Conservation (phyloP, 768 basidiomycete species). For the Boletus rubropictus region DNA sequence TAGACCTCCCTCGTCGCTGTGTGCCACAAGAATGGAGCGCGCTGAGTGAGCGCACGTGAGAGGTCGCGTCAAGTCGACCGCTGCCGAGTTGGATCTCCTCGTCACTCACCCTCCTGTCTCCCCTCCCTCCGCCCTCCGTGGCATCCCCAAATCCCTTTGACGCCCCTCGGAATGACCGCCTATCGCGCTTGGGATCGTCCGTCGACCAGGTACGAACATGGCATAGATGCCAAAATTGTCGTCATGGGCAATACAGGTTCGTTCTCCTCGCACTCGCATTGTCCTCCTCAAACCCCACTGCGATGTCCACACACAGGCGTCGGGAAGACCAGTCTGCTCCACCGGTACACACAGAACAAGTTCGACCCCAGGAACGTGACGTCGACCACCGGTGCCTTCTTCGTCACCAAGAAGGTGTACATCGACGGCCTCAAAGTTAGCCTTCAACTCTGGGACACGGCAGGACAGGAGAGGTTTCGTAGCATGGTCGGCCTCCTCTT, state of each 20-base stretch:
- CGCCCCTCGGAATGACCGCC: constrained; percentile 45
- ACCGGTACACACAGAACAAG: constrained; percentile 85
- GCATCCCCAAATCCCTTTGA: constrained; percentile 28
- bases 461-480: constrained; percentile 88
- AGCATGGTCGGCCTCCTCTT: constrained; percentile 59
- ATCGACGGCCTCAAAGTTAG: constrained; percentile 83
- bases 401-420: constrained; percentile 88
- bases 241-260: constrained; percentile 80
- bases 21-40: constrained; percentile 24
- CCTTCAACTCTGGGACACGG: constrained; percentile 88
- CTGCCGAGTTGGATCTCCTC: constrained; percentile 27
- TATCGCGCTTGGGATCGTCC: constrained; percentile 60
- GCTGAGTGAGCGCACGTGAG: constrained; percentile 26
- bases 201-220: constrained; percentile 68
- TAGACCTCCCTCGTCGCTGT: constrained; percentile 11
- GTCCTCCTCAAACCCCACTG: constrained; percentile 14
- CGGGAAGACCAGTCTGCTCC: constrained; percentile 87
- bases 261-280: constrained; percentile 18
- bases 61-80: constrained; percentile 28
- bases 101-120: constrained; percentile 24
- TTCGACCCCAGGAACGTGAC: constrained; percentile 86
- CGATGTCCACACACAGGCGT: constrained; percentile 49
- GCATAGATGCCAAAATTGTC: constrained; percentile 92
- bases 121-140: constrained; percentile 43
- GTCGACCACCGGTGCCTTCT: constrained; percentile 88